Evolutionary conservation across 2,329 filamentous ascomycete genomes (phyloP), one percentile per base, ranked within the genome.

Genomic region (Neofusicoccum umdonicola): DNA sequence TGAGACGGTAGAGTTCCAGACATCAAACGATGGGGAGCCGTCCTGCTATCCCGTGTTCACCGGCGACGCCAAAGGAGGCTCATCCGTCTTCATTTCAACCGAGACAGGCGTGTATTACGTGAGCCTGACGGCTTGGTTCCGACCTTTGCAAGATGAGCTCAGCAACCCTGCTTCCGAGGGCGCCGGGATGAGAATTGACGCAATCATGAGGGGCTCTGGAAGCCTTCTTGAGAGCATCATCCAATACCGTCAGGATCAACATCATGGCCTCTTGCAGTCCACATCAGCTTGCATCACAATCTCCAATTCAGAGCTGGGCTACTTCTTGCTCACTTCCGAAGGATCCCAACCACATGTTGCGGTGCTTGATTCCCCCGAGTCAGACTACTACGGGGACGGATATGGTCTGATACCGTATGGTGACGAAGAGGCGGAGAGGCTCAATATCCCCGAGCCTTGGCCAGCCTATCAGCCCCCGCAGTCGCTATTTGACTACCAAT

Each of bases 401-500:
- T 51, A 61, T 27, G 37, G 45, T 17, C 17, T 83, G 62, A 80
- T 84, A 60, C 82, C 87, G 54, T 87, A 83, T 71, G 50, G 47
- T 27, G 82, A 86, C 56, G 86, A 83, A 70, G 57, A 50, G 45
- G 37, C 63, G 11, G 63, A 50, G 17, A 48, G 39, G 15, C 19
- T 60, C 39, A 45, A 65, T 7, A 51, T 61, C 44, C 63, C 45
- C 39, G 85, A 87, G 70, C 85, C 86, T n/a, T 86, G 90, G 45
- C 88, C 87, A 47, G 81, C 86, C 1, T 91, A 89, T 77, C 85
- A 88, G 69, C 83, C 87, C 6, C 83, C 88, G 17, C 83, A 86
- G 64, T 80, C 80, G 7, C 63, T 65, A 7, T 87, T 92, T 65
- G 85, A 85, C 63, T 80, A 85, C 65, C 76, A 77, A 7, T 88